Evolutionary conservation across 2,329 filamentous ascomycete species (phyloP).

Genomic region (Fusarium albidum): DNA sequence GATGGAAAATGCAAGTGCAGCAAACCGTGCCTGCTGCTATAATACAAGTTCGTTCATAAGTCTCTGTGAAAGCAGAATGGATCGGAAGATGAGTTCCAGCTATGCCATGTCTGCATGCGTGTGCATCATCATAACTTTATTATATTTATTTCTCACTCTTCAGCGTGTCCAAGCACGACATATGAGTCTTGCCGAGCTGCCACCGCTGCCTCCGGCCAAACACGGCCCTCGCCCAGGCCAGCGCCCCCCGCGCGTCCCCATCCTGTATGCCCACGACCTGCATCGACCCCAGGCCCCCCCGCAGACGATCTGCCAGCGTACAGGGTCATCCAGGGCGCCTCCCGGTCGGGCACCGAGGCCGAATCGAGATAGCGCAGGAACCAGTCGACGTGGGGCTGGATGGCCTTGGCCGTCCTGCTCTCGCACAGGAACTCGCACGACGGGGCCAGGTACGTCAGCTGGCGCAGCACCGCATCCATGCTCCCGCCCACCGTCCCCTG

Average conservation of each 20-base stretch:
- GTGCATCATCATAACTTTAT: no score
- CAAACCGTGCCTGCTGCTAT: no score
- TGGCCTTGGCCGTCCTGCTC: conserved; percentile 38
- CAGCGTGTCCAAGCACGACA: conserved; percentile 13
- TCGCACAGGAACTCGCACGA: conserved; percentile 45
- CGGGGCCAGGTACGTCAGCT: conserved; percentile 43
- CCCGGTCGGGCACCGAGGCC: conserved; percentile 31
- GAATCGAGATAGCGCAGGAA: conserved; percentile 48
- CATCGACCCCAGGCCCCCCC: conserved; percentile 44
- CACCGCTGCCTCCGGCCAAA: conserved; percentile 12
- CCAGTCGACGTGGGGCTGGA: conserved; percentile 50
- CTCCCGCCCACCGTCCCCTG: conserved; percentile 48
- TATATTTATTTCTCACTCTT: no score
- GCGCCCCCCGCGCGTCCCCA: conserved; percentile 1
- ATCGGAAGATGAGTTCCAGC: no score
- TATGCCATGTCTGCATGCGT: no score
- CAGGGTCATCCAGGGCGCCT: conserved; percentile 50
- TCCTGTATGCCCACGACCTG: conserved; percentile 7
- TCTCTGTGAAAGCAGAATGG: no score
- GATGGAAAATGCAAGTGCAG: no score
- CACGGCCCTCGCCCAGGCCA: conserved; percentile 10
- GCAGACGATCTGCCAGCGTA: conserved; percentile 51
- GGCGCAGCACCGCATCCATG: conserved; percentile 46
- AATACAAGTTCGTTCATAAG: no score
- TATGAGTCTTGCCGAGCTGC: conserved; percentile 14